A percentile compares a stretch with the other conserved stretches of the same genome.
Evolutionary conservation across 2,329 filamentous ascomycete genomes (phyloP).

Genomic region (Ascomycota sp.): DNA sequence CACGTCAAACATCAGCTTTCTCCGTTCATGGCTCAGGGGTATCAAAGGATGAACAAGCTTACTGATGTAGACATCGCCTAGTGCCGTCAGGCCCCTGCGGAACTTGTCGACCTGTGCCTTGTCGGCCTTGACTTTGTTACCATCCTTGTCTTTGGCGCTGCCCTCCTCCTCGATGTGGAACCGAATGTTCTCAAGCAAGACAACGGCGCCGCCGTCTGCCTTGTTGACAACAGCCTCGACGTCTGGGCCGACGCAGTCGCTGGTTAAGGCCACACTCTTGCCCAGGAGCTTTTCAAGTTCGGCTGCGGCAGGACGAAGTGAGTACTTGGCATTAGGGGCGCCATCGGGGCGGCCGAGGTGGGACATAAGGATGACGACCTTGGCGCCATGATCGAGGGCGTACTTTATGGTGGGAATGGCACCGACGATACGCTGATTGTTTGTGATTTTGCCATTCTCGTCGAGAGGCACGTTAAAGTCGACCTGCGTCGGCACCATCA

Average conservation of each 20-base stretch:
- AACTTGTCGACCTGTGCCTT: slow-evolving; percentile 83
- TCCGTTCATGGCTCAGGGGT: too few species aligned
- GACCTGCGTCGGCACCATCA: slow-evolving; percentile 54
- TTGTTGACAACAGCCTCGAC: slow-evolving; percentile 78
- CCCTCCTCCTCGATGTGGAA: slow-evolving; percentile 98
- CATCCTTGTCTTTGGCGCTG: slow-evolving; percentile 77
- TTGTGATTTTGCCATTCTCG: slow-evolving; percentile 80
- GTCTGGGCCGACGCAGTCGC: slow-evolving; percentile 77
- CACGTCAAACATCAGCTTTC: slow-evolving; percentile 6
- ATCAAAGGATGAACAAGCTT: too few species aligned
- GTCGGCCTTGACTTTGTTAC: slow-evolving; percentile 96
- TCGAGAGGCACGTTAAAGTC: slow-evolving; percentile 99
- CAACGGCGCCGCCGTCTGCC: slow-evolving; percentile 60
- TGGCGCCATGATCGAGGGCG: slow-evolving; percentile 74
- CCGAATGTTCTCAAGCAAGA: slow-evolving; percentile 91
- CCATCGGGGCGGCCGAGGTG: slow-evolving; percentile 93
- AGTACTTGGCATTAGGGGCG: slow-evolving; percentile 80
- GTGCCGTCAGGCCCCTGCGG: slow-evolving; percentile 80
- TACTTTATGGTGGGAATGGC: slow-evolving; percentile 91
- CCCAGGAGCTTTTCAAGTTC: slow-evolving; percentile 82
- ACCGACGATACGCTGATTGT: slow-evolving; percentile 94
- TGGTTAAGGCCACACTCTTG: slow-evolving; percentile 69
- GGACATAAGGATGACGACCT: slow-evolving; percentile 91
- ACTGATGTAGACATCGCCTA: slow-evolving; percentile 96
- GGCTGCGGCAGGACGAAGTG: slow-evolving; percentile 72